These are phyloP conservation scores for Populus euphratica DNA, from an alignment of 345 rosid species.

Conservation along the genomic window DNA sequence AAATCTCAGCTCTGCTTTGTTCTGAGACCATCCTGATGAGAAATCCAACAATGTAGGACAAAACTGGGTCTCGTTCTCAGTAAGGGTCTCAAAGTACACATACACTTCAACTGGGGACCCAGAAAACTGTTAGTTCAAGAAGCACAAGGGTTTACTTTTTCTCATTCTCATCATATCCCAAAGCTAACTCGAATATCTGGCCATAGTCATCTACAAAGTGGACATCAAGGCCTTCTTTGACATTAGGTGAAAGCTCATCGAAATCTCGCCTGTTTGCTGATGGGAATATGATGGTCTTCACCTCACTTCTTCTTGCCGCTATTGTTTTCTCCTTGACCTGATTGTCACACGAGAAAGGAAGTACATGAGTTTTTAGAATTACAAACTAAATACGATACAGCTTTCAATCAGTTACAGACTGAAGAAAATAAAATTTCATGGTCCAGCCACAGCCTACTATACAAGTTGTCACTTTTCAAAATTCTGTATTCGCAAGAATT, in stretches of 20 bases:
- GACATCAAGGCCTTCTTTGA: slow-evolving; percentile 88
- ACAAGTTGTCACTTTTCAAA: neutral
- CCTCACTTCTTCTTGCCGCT: slow-evolving; percentile 85
- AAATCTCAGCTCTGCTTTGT: slow-evolving; percentile 3
- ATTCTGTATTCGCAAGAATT: neutral
- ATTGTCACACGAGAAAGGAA: neutral
- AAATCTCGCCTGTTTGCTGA: slow-evolving; percentile 87
- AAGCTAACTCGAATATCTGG: slow-evolving; percentile 66
- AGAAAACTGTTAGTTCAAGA: neutral
- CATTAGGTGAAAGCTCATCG: slow-evolving; percentile 82
- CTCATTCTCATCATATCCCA: slow-evolving; percentile 33
- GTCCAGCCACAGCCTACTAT: neutral
- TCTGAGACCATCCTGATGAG: neutral
- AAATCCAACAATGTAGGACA: slow-evolving; percentile 7
- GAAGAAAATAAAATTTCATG: neutral
- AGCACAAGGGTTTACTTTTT: slow-evolving; percentile 16
- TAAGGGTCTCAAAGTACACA: neutral
- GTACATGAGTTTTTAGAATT: neutral
- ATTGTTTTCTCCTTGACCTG: slow-evolving; percentile 97
- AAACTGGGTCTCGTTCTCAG: slow-evolving; percentile 5
- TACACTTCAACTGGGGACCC: neutral
- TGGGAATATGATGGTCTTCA: slow-evolving; percentile 84
- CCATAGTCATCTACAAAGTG: slow-evolving; percentile 79
- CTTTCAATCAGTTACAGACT: neutral
- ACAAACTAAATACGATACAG: neutral